Conservation (phyloP, 2,329 filamentous ascomycete genomes). For the Cadophora gregata region DNA sequence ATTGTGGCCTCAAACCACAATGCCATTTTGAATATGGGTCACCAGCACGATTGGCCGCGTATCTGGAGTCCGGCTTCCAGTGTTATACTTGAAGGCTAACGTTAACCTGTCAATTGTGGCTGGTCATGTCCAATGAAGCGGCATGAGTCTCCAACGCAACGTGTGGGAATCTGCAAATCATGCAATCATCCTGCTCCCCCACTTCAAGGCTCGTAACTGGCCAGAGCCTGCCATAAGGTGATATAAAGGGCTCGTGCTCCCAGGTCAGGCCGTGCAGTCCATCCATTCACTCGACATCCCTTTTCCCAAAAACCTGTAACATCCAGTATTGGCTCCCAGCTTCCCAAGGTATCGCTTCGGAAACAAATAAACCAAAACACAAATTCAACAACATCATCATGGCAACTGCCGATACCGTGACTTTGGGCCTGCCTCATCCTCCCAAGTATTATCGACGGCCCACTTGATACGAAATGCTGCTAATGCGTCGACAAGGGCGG, state of each 20-base stretch:
- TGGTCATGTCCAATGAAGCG: constrained; percentile 5
- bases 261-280: too few relatives aligned
- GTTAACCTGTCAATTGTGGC: background rate
- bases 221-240: background rate
- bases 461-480: background rate
- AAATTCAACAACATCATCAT: constrained; percentile 28
- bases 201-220: background rate
- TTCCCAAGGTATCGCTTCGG: background rate
- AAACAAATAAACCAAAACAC: background rate
- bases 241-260: background rate
- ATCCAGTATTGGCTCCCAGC: background rate
- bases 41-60: background rate
- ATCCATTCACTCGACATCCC: background rate
- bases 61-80: background rate
- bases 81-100: background rate
- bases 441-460: constrained; percentile 46
- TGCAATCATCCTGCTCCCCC: constrained; percentile 13
- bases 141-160: constrained; percentile 20
- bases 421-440: constrained; percentile 49
- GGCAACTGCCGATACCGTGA: constrained; percentile 55
- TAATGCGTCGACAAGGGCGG: constrained; percentile 47
- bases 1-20: background rate
- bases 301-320: background rate
- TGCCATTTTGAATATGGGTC: background rate
- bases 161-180: constrained; percentile 20